Conservation (phyloP, 495 filamentous ascomycete species). For the Lindgomyces ingoldianus region DNA sequence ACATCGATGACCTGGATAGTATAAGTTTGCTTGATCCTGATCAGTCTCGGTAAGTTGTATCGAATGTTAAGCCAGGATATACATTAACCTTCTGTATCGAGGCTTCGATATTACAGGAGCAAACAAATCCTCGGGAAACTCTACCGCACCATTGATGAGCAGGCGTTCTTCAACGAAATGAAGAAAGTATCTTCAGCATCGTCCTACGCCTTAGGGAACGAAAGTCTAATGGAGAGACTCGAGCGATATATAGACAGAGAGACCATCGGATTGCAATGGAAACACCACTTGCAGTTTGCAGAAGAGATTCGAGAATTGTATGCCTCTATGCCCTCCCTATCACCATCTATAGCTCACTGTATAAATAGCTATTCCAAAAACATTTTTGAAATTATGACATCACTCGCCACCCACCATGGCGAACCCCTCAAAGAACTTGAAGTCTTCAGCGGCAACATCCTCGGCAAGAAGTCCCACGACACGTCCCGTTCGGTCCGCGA, state of each 20-base stretch:
- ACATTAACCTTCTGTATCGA: too few species aligned
- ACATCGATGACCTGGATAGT: constrained; percentile 57
- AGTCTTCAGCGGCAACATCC: constrained; percentile 71
- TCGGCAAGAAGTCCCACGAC: constrained; percentile 59
- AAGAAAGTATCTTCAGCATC: constrained; percentile 42
- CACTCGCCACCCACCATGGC: constrained; percentile 59
- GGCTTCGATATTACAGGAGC: constrained; percentile 63
- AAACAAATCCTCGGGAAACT: constrained; percentile 70
- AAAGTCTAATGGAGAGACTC: constrained; percentile 51
- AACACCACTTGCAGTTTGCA: constrained; percentile 47
- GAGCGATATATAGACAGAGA: constrained; percentile 49
- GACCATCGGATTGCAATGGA: constrained; percentile 50
- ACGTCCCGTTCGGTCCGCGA: constrained; percentile 66
- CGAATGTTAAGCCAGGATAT: too few species aligned
- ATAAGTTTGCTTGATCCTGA: constrained; percentile 46
- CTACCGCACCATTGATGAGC: constrained; percentile 74
- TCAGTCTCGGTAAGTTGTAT: not conserved
- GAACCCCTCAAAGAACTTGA: constrained; percentile 69
- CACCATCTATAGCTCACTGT: too few species aligned
- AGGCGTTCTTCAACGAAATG: constrained; percentile 61
- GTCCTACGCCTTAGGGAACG: constrained; percentile 5
- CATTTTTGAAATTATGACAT: constrained; percentile 57
- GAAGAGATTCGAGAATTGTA: constrained; percentile 51
- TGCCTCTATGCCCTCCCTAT: too few species aligned
- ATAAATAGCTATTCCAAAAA: constrained; percentile 73